These are phyloP conservation scores for Trichoderma parareesei DNA, from an alignment of 495 filamentous ascomycete species.

Conservation along the genomic window DNA sequence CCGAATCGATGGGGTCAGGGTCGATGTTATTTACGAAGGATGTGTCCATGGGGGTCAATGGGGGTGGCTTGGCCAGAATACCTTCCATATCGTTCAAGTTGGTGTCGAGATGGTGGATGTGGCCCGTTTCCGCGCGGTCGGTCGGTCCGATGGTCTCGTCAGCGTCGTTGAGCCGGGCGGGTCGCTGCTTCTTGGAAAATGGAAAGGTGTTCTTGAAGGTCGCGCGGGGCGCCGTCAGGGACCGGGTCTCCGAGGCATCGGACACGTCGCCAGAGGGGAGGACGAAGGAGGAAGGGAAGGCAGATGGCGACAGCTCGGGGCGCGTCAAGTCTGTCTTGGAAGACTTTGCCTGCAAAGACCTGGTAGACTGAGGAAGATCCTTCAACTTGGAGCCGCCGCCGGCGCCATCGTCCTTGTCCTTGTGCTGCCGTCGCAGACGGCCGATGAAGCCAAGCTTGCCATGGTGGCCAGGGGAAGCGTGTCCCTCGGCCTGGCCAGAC, in stretches of 20 bases:
- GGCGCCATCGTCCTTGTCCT: slow-evolving; percentile 46
- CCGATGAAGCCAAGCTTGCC: slow-evolving; percentile 59
- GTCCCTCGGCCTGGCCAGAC: slow-evolving; percentile 38
- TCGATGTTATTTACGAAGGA: slow-evolving; percentile 46
- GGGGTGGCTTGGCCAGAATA: slow-evolving; percentile 61
- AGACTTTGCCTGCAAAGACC: slow-evolving; percentile 41
- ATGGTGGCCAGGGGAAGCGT: slow-evolving; percentile 52
- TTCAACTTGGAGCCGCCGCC: slow-evolving; percentile 32
- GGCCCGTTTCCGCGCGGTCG: slow-evolving; percentile 33
- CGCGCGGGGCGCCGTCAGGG: slow-evolving; percentile 36
- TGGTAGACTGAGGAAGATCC: slow-evolving; percentile 47
- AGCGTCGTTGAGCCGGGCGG: slow-evolving; percentile 33
- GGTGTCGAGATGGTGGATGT: slow-evolving; percentile 66
- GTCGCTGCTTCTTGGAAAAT: slow-evolving; percentile 35
- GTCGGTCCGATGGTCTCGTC: slow-evolving; percentile 40
- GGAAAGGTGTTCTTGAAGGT: slow-evolving; percentile 52
- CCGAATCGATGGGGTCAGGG: slow-evolving; percentile 40
- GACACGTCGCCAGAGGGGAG: slow-evolving; percentile 1
- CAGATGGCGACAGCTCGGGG: slow-evolving; percentile 30
- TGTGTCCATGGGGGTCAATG: slow-evolving; percentile 53
- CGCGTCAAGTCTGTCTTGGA: slow-evolving; percentile 45
- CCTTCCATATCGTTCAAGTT: slow-evolving; percentile 77
- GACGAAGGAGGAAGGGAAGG: slow-evolving; percentile 26
- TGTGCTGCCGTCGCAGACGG: slow-evolving; percentile 49
- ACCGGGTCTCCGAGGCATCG: slow-evolving; percentile 19